Percentiles rank a stretch among this genome's conserved stretches.
These are phyloP conservation scores for Cystofilobasidium bisporidii DNA, from an alignment of 768 basidiomycete genomes.

Conservation along the genomic window DNA sequence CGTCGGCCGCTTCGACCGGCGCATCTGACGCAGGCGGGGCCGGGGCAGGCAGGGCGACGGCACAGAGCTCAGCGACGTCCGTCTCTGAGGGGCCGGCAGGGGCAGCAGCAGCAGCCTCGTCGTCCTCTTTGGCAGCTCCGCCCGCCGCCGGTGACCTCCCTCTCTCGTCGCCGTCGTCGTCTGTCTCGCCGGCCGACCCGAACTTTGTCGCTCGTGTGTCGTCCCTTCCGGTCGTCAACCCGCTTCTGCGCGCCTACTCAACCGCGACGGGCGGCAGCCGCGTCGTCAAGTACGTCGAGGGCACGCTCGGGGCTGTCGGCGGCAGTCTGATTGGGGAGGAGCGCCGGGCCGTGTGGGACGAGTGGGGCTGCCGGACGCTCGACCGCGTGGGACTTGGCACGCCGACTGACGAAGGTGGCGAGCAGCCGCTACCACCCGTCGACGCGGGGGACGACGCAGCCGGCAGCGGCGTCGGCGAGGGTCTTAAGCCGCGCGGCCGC, in stretches of 20 bases:
- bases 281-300: conserved; percentile 75
- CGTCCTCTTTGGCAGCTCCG: background rate
- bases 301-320: conserved; percentile 71
- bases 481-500: too few relatives aligned
- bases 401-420: background rate
- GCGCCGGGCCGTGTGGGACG: conserved; percentile 49
- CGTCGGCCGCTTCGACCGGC: background rate
- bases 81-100: too few relatives aligned
- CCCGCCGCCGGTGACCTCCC: background rate
- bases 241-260: conserved; percentile 65
- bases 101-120: background rate
- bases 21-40: too few relatives aligned
- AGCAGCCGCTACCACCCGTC: too few relatives aligned
- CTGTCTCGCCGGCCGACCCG: conserved; percentile 23
- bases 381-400: conserved; percentile 53
- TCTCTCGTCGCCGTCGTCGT: background rate
- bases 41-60: too few relatives aligned
- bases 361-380: conserved; percentile 78
- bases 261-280: conserved; percentile 72
- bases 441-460: too few relatives aligned
- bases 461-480: too few relatives aligned
- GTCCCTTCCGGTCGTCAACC: conserved; percentile 60
- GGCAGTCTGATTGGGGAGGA: conserved; percentile 47
- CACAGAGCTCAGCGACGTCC: too few relatives aligned
- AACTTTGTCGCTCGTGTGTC: conserved; percentile 55